Evolutionary conservation across 2,329 filamentous ascomycete genomes (phyloP).

Genomic region (Seiridium cupressi): DNA sequence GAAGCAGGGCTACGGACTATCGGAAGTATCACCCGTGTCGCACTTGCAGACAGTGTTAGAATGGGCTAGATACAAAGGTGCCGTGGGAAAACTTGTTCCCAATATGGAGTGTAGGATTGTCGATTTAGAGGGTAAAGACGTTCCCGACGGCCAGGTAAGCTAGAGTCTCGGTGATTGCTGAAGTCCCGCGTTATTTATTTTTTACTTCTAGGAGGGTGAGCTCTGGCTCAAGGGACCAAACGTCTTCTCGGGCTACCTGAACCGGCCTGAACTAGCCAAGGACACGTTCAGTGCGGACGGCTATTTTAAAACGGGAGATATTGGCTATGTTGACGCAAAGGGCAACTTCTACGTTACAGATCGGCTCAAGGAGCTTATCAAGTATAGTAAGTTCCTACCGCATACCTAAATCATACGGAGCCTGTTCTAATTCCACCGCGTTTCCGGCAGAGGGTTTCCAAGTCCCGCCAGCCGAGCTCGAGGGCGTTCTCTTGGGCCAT

Average conservation of each 20-base stretch:
- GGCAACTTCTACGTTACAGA: slow-evolving; percentile 91
- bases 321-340: slow-evolving; percentile 73
- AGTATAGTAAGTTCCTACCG: slow-evolving; percentile 45
- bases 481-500: slow-evolving; percentile 42
- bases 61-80: slow-evolving; percentile 75
- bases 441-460: slow-evolving; percentile 65
- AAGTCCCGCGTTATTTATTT: background rate
- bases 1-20: slow-evolving; percentile 91
- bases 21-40: slow-evolving; percentile 80
- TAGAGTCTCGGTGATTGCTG: background rate
- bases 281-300: slow-evolving; percentile 74
- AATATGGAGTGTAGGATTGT: slow-evolving; percentile 84
- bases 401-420: background rate
- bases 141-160: slow-evolving; percentile 49
- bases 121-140: slow-evolving; percentile 53
- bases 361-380: slow-evolving; percentile 69
- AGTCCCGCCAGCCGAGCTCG: slow-evolving; percentile 67
- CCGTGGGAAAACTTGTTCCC: slow-evolving; percentile 73
- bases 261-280: slow-evolving; percentile 67
- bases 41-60: slow-evolving; percentile 72
- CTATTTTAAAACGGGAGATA: slow-evolving; percentile 89
- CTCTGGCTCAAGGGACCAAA: slow-evolving; percentile 79
- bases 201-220: slow-evolving; percentile 60
- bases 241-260: slow-evolving; percentile 75
- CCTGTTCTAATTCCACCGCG: slow-evolving; percentile 22